phyloP scores from a whole-genome alignment of 805 yeast species.

The Candida dajiaensis region DNA sequence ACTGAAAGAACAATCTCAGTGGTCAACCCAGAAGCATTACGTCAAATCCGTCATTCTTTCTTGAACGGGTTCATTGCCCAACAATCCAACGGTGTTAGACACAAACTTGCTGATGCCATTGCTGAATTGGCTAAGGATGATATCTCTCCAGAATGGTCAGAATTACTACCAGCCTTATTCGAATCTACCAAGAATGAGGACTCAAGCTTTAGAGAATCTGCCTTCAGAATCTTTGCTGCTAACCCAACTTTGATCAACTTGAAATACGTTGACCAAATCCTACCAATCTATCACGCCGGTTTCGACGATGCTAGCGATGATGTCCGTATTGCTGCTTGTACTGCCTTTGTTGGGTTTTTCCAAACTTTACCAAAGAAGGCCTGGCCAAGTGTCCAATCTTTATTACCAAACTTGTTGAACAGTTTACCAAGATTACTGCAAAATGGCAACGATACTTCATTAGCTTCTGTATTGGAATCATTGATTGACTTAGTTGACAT shows the following conservation, averaged over 20 bases:
- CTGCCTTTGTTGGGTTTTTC: slow-evolving; percentile 89
- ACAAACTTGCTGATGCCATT: slow-evolving; percentile 89
- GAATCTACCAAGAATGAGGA: slow-evolving; percentile 53
- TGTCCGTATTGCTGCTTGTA: slow-evolving; percentile 86
- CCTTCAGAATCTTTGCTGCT: slow-evolving; percentile 82
- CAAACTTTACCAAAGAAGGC: slow-evolving; percentile 69
- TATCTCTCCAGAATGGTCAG: slow-evolving; percentile 63
- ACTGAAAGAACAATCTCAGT: slow-evolving; percentile 76
- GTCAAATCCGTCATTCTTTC: slow-evolving; percentile 58
- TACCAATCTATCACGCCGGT: slow-evolving; percentile 73
- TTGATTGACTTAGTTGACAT: slow-evolving; percentile 85
- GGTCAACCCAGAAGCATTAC: slow-evolving; percentile 49
- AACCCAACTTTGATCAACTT: slow-evolving; percentile 73
- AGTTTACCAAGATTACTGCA: slow-evolving; percentile 81
- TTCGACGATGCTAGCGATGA: slow-evolving; percentile 75
- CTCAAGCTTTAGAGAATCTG: slow-evolving; percentile 76
- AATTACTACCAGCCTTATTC: slow-evolving; percentile 67
- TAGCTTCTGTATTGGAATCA: slow-evolving; percentile 83
- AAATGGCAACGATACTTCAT: slow-evolving; percentile 71
- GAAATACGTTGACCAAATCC: slow-evolving; percentile 45
- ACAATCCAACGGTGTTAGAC: slow-evolving; percentile 75
- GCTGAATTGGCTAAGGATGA: slow-evolving; percentile 84
- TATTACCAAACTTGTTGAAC: slow-evolving; percentile 79
- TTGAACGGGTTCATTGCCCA: slow-evolving; percentile 67
- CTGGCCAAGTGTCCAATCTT: slow-evolving; percentile 72